These are phyloP conservation scores for Suillus cothurnatus DNA, from an alignment of 768 basidiomycete species.

Conservation along the genomic window DNA sequence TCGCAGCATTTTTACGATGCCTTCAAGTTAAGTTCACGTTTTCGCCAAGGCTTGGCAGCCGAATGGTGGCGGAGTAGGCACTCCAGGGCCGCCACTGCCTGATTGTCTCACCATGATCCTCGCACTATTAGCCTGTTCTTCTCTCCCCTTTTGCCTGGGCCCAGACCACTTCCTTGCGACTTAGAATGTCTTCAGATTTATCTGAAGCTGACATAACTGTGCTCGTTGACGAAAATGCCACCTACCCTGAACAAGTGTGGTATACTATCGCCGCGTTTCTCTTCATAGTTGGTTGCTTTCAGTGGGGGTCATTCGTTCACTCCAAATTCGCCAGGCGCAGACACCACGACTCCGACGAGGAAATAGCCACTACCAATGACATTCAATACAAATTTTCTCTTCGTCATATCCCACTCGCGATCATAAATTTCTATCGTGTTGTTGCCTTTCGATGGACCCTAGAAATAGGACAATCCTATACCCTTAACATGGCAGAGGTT, in stretches of 20 bases:
- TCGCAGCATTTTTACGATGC: no score
- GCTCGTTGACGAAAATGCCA: no score
- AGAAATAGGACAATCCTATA: no score
- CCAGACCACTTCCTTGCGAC: neutral
- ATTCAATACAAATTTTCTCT: slow-evolving; percentile 16
- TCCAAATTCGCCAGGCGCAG: slow-evolving; percentile 16
- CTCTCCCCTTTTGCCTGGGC: neutral
- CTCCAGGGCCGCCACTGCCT: no score
- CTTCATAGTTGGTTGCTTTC: slow-evolving; percentile 20
- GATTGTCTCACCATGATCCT: neutral
- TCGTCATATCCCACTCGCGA: slow-evolving; percentile 29
- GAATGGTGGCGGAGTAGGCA: no score
- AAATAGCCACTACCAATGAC: neutral
- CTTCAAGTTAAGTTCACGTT: no score
- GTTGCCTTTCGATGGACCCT: slow-evolving; percentile 40
- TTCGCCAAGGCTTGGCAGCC: no score
- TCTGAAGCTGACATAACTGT: neutral
- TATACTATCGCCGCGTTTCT: slow-evolving; percentile 14
- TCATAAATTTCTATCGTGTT: slow-evolving; percentile 37
- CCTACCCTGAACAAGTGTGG: slow-evolving; percentile 20
- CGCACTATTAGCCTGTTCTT: neutral
- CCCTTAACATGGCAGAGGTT: slow-evolving; percentile 32
- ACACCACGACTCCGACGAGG: slow-evolving; percentile 10
- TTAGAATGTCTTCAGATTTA: neutral
- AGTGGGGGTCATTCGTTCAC: slow-evolving; percentile 17